These are phyloP conservation scores for Acer negundo DNA, from an alignment of 345 rosid species.

Conservation along the genomic window DNA sequence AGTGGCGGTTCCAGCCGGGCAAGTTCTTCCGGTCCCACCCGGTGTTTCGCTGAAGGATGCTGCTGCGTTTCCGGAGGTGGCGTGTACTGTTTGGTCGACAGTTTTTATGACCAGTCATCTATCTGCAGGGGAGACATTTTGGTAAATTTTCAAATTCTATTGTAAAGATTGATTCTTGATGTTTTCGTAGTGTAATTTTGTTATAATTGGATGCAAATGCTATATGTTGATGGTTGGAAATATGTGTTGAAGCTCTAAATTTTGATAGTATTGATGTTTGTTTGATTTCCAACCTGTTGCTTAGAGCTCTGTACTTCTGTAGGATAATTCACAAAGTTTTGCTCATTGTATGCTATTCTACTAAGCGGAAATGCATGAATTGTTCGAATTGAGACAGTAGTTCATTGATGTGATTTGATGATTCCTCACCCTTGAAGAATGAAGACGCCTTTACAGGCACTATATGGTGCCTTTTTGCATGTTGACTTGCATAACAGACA, in stretches of 20 bases:
- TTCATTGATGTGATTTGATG: not conserved
- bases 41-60: slow-evolving; percentile 62
- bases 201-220: too few relatives aligned
- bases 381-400: not conserved
- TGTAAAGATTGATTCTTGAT: too few relatives aligned
- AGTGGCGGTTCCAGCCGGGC: slow-evolving; percentile 64
- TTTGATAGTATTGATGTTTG: not conserved
- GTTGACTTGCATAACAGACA: not conserved
- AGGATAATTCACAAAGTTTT: not conserved
- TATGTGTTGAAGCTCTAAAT: not conserved
- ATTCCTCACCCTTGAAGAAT: not conserved
- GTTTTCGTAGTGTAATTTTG: too few relatives aligned
- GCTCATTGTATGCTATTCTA: not conserved
- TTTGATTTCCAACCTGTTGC: not conserved
- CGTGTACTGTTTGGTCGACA: slow-evolving; percentile 80
- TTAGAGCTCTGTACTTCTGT: not conserved
- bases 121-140: slow-evolving; percentile 54
- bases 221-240: not conserved
- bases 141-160: slow-evolving; percentile 34
- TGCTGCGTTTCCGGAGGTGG: slow-evolving; percentile 62
- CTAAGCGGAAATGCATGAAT: not conserved
- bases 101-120: slow-evolving; percentile 59
- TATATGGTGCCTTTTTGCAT: not conserved
- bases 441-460: too few relatives aligned
- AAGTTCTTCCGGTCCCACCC: slow-evolving; percentile 54